phyloP scores from a whole-genome alignment of 2,329 filamentous ascomycete species.

The Neophaeococcomyces aloes region DNA sequence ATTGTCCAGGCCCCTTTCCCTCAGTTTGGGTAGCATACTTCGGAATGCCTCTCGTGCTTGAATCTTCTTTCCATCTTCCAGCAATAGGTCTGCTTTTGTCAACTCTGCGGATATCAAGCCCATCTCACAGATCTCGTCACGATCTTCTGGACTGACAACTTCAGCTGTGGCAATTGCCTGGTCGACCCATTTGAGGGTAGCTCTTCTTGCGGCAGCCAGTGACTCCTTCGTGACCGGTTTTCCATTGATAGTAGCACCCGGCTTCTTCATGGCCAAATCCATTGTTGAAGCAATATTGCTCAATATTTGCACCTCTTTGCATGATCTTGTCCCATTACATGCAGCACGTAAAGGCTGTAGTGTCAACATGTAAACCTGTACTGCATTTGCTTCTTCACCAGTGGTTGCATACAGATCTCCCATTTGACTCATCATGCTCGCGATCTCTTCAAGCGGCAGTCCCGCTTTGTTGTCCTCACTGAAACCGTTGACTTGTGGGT shows the following conservation, averaged over 20 bases:
- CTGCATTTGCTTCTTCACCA: conserved; percentile 20
- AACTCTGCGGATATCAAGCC: conserved; percentile 17
- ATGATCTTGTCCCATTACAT: conserved; percentile 19
- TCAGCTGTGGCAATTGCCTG: conserved; percentile 19
- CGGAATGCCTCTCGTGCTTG: conserved; percentile 15
- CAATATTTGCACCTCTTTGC: conserved; percentile 19
- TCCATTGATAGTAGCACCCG: conserved; percentile 20
- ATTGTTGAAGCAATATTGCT: conserved; percentile 22
- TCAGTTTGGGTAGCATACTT: conserved; percentile 16
- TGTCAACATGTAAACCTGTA: conserved; percentile 21
- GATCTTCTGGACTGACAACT: conserved; percentile 15
- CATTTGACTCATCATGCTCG: conserved; percentile 22
- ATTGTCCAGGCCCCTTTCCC: conserved; percentile 15
- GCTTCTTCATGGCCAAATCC: conserved; percentile 19
- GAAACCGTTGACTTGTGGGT: conserved; percentile 56
- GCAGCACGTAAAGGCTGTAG: conserved; percentile 17
- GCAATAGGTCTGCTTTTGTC: conserved; percentile 18
- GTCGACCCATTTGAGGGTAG: conserved; percentile 19
- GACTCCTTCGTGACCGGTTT: conserved; percentile 17
- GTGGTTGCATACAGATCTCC: conserved; percentile 20
- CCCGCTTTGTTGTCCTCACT: conserved; percentile 27
- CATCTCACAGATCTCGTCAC: conserved; percentile 18
- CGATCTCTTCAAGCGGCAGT: conserved; percentile 31
- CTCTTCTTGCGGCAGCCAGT: conserved; percentile 14
- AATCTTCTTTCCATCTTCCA: conserved; percentile 18